A percentile compares a stretch with the other conserved stretches of the same genome.
Conservation (phyloP, 768 basidiomycete genomes). For the Neoboletus brunneissimus region DNA sequence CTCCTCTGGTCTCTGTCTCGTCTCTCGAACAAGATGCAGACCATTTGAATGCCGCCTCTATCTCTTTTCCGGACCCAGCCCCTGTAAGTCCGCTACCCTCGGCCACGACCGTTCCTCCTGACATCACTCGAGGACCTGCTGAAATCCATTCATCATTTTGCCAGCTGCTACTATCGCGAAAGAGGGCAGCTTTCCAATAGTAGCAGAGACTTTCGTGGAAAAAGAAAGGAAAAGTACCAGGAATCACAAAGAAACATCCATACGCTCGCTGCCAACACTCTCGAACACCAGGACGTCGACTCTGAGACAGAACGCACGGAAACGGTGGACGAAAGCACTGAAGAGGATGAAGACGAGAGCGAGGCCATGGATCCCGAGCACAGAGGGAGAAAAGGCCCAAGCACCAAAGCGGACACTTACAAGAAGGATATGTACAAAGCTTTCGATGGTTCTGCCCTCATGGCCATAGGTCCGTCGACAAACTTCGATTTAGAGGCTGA, state of each 20-base stretch:
- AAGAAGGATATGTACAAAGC: conserved; percentile 68
- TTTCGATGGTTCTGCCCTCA: conserved; percentile 68
- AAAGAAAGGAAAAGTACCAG: conserved; percentile 35
- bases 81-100: conserved; percentile 41
- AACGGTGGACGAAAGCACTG: conserved; percentile 12
- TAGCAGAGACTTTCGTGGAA: conserved; percentile 44
- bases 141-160: conserved; percentile 51
- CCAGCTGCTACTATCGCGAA: conserved; percentile 57
- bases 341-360: conserved; percentile 16
- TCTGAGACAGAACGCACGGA: conserved; percentile 13
- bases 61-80: conserved; percentile 40
- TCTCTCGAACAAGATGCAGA: conserved; percentile 9
- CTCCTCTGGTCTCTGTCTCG: conserved; percentile 16
- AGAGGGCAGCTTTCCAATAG: conserved; percentile 56
- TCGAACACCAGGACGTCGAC: neutral
- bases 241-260: conserved; percentile 21
- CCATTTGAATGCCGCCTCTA: conserved; percentile 2
- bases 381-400: conserved; percentile 1
- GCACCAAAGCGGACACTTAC: conserved; percentile 5
- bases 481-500: neutral
- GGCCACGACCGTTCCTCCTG: neutral
- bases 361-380: conserved; percentile 9
- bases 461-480: conserved; percentile 58
- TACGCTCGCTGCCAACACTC: conserved; percentile 13
- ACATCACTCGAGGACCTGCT: conserved; percentile 44